These are phyloP conservation scores for Lotus japonicus DNA, from an alignment of 306 rosid species.

Conservation along the genomic window DNA sequence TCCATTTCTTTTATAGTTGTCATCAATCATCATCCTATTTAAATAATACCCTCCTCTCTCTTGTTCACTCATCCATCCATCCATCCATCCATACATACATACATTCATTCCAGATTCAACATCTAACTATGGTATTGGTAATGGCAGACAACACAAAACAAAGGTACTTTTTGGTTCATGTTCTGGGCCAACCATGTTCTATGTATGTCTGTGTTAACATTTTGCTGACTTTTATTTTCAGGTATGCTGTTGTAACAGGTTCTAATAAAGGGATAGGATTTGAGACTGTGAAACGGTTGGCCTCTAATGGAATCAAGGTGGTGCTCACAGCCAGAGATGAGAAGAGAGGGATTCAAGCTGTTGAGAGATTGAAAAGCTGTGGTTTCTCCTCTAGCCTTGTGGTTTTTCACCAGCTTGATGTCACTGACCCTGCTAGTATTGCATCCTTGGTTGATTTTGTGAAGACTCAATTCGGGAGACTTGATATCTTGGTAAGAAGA, in stretches of 20 bases:
- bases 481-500: conserved; percentile 33
- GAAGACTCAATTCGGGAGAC: conserved; percentile 31
- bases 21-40: neutral
- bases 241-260: conserved; percentile 48
- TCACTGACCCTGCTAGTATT: conserved; percentile 32
- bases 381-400: conserved; percentile 21
- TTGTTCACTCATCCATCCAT: neutral
- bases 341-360: conserved; percentile 30
- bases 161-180: conserved; percentile 13
- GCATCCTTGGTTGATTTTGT: conserved; percentile 27
- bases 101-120: conserved; percentile 15
- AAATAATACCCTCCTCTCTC: neutral
- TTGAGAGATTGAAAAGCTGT: conserved; percentile 16
- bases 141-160: conserved; percentile 17
- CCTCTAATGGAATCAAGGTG: conserved; percentile 35
- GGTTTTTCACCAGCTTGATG: conserved; percentile 42
- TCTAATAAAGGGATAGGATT: conserved; percentile 41
- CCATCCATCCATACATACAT: neutral
- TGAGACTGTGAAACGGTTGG: conserved; percentile 30
- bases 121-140: conserved; percentile 20
- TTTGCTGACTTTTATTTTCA: neutral
- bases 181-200: no score
- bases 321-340: conserved; percentile 39
- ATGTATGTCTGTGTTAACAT: neutral
- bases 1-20: conserved; percentile 16